phyloP scores from a whole-genome alignment of 2,329 filamentous ascomycete genomes.

The Epichloe aotearoae region DNA sequence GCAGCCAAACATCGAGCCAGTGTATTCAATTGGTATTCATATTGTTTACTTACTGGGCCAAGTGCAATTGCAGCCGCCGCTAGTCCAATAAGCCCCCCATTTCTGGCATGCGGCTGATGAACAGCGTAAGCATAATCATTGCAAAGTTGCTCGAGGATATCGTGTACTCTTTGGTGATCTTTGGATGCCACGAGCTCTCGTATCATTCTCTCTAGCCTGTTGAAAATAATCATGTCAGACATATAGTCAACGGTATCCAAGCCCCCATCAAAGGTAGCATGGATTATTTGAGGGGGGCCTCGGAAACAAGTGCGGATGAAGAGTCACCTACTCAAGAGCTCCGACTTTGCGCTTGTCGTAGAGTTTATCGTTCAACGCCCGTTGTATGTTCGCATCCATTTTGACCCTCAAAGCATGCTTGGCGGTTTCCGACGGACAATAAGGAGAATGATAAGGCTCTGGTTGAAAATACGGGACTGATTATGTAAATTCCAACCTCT shows the following conservation, averaged over 20 bases:
- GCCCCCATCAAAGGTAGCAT: background rate
- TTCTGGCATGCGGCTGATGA: conserved; percentile 89
- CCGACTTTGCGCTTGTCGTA: conserved; percentile 97
- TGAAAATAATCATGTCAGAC: conserved; percentile 7
- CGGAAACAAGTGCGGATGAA: background rate
- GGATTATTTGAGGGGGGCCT: background rate
- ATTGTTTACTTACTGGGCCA: conserved; percentile 55
- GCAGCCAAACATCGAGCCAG: background rate
- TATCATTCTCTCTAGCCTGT: conserved; percentile 78
- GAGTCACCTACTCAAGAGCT: conserved; percentile 68
- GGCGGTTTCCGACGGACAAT: background rate
- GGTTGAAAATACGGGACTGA: background rate
- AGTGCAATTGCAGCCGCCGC: conserved; percentile 93
- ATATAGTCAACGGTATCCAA: background rate
- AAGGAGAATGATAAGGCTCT: background rate
- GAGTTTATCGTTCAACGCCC: conserved; percentile 90
- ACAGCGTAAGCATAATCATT: conserved; percentile 97
- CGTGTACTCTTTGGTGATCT: conserved; percentile 69
- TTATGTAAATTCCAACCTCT: background rate
- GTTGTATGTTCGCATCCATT: conserved; percentile 86
- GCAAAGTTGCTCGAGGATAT: conserved; percentile 89
- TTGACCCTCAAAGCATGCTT: conserved; percentile 3
- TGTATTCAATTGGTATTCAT: background rate
- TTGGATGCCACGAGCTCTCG: conserved; percentile 65
- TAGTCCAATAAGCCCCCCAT: conserved; percentile 89